Evolutionary conservation across 1,284 basidiomycete species (phyloP).

Genomic region (Ceratobasidium sp.): DNA sequence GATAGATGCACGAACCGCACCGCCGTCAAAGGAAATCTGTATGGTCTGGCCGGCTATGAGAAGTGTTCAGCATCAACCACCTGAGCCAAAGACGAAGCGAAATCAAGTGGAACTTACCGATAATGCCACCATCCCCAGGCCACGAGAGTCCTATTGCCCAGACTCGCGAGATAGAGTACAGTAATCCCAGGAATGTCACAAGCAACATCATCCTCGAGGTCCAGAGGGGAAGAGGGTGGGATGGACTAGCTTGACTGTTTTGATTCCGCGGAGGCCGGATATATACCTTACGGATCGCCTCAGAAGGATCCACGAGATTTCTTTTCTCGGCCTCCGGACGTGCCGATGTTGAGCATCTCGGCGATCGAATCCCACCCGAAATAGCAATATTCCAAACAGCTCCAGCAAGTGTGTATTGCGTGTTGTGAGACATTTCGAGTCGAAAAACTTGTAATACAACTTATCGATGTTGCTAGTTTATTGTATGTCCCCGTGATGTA

Average conservation of each 20-base stretch:
- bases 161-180: neutral
- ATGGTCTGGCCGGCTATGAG: conserved; percentile 4
- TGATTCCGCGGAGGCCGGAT: neutral
- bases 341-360: too few relatives aligned
- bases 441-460: too few relatives aligned
- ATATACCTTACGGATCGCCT: conserved; percentile 3
- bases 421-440: too few relatives aligned
- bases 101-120: conserved; percentile 1
- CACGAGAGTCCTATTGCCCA: conserved; percentile 24
- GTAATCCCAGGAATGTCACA: neutral
- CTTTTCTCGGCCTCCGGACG: too few relatives aligned
- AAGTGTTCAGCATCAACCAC: too few relatives aligned
- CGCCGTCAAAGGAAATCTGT: conserved; percentile 16
- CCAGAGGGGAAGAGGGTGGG: neutral
- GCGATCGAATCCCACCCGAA: too few relatives aligned
- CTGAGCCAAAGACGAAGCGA: neutral
- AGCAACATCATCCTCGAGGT: neutral
- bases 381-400: too few relatives aligned
- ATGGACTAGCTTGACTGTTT: neutral
- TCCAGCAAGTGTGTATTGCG: too few relatives aligned
- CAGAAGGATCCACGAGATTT: neutral
- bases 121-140: conserved; percentile 18
- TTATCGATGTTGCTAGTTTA: too few relatives aligned
- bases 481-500: too few relatives aligned
- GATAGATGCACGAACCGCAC: neutral